Base-by-base conservation (phyloP, 805 yeast genomes). In the Yueomyces sp. region DNA sequence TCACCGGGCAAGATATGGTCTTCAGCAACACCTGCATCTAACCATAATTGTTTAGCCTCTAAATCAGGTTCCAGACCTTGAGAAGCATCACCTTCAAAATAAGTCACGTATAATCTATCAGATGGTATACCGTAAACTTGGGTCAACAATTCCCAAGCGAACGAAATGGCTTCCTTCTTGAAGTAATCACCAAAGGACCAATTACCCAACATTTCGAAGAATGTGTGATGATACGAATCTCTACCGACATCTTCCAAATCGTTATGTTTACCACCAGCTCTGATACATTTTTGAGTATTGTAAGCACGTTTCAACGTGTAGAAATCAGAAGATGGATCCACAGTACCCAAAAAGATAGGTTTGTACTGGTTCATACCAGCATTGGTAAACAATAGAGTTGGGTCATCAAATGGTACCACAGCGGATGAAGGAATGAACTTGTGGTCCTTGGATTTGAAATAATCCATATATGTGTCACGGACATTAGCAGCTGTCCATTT, bases 321-420 rank as follows among this genome's bases (percentile, higher is more conserved):
- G 58, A 90, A 83, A 41, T 87, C 92, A 39, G 92, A 80, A 27
- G 90, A 70, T 32, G 99, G 99, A 55, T 92, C 97, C 40, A 87
- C 96, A 7, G 96, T 88, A 44, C 99, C 99, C 58, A 88, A 71
- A 64, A 92, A 92, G 54, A 92, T 92, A 11, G 98, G 95, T 66
- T 92, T 92, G 67, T 88, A 92, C 70, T 92, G 99, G 69, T 92
- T 92, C 99, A 92, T 92, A 67, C 97, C 98, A 47, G 99, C 99
- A 62, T 92, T 92, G 60, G 98, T 95, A 61, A 92, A 92, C 49
- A 92, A 70, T 49, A 92, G 73, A 28, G 97, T 90, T 42, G 99
- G 98, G 62, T 92, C 99, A 68, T 92, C 96, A 63, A 82, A 94
- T 43, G 99, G 99, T 47, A 92, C 81, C 30, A 90, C 97, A 0